Evolutionary conservation across 2,329 filamentous ascomycete species (phyloP).

Genomic region (Sporothrix mexicana): DNA sequence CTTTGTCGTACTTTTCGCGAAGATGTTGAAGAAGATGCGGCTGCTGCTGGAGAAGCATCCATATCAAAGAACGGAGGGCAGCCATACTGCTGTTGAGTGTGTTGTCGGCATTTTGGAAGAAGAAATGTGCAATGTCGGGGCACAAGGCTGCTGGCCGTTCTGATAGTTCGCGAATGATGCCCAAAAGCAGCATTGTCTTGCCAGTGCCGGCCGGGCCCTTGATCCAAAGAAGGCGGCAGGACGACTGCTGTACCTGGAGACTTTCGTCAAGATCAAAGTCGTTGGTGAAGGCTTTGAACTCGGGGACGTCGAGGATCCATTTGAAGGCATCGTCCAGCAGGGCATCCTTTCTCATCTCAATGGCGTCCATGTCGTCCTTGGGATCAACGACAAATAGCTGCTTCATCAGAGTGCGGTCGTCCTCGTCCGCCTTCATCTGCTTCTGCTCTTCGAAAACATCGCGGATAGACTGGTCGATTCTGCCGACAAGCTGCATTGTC

Average conservation of each 20-base stretch:
- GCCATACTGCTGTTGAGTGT: constrained; percentile 37
- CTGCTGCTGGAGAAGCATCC: constrained; percentile 39
- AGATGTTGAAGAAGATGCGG: constrained; percentile 37
- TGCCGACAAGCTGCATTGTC: not conserved
- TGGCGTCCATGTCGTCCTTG: constrained; percentile 18
- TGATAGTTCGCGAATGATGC: constrained; percentile 22
- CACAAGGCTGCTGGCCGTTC: not conserved
- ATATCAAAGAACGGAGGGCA: constrained; percentile 37
- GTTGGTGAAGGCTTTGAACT: constrained; percentile 23
- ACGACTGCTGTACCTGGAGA: not conserved
- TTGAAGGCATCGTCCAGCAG: constrained; percentile 14
- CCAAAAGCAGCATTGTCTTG: constrained; percentile 21
- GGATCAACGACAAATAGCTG: constrained; percentile 5
- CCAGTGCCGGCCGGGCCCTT: constrained; percentile 23
- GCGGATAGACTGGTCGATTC: not conserved
- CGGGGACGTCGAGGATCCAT: constrained; percentile 22
- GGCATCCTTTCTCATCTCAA: constrained; percentile 26
- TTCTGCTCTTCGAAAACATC: not conserved
- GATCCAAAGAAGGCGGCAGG: constrained; percentile 26
- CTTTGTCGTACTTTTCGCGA: constrained; percentile 36
- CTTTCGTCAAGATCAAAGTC: not conserved
- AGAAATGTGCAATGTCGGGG: constrained; percentile 29
- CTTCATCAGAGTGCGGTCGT: not conserved
- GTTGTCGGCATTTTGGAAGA: constrained; percentile 37
- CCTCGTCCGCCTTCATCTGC: not conserved